Percentiles rank a stretch among this genome's conserved stretches.
Conservation (phyloP, 1,139 yeast species). For the Yamadazyma mexicana region DNA sequence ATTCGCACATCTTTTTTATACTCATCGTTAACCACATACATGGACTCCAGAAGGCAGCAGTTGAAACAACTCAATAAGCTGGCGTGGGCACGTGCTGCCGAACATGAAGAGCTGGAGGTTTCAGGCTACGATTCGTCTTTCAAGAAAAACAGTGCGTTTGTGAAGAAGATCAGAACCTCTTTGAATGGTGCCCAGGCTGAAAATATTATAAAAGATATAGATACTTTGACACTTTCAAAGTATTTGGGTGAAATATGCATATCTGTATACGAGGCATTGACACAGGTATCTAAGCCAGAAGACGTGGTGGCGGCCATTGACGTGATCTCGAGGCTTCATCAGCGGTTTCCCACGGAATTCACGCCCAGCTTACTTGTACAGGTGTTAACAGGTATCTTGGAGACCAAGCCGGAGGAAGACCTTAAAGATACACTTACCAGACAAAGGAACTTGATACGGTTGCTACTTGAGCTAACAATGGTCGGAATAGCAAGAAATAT, state of each 20-base stretch:
- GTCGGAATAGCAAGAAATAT: conserved; percentile 56
- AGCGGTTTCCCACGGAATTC: conserved; percentile 59
- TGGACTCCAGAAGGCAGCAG: not conserved
- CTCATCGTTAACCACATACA: not conserved
- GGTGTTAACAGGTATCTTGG: conserved; percentile 46
- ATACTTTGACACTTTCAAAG: conserved; percentile 66
- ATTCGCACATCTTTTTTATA: not conserved
- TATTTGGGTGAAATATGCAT: conserved; percentile 71
- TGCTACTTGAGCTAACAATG: conserved; percentile 62
- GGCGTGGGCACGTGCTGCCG: conserved; percentile 65
- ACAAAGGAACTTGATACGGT: conserved; percentile 52
- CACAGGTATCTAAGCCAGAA: conserved; percentile 52
- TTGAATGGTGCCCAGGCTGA: conserved; percentile 41
- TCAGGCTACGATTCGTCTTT: conserved; percentile 67
- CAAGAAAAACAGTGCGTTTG: conserved; percentile 82
- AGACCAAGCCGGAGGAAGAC: conserved; percentile 46
- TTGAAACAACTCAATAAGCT: conserved; percentile 42
- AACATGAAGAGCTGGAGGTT: conserved; percentile 23
- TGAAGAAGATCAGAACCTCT: conserved; percentile 64
- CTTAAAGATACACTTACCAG: conserved; percentile 22
- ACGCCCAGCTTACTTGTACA: conserved; percentile 52
- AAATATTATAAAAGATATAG: conserved; percentile 59
- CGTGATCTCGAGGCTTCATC: conserved; percentile 73
- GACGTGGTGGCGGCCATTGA: conserved; percentile 69
- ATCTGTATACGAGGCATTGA: conserved; percentile 64